Evolutionary conservation across 495 filamentous ascomycete genomes (phyloP).

Genomic region (Rostrohypoxylon terebratum): DNA sequence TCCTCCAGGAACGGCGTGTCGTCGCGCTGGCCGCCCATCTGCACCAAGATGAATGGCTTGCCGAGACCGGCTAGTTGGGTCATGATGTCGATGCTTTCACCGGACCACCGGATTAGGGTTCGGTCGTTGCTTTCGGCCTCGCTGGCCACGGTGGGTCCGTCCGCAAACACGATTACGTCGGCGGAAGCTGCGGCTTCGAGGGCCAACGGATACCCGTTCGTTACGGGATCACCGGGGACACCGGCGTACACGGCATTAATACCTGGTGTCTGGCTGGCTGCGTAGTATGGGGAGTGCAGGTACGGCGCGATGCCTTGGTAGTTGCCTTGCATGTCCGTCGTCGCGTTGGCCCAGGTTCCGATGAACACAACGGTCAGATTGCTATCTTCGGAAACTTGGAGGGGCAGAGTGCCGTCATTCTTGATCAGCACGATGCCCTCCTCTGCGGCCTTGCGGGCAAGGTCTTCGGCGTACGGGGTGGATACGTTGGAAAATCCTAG

Average conservation of each 20-base stretch:
- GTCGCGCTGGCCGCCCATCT: slow-evolving; percentile 63
- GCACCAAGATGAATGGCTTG: slow-evolving; percentile 68
- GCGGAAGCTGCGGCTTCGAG: slow-evolving; percentile 62
- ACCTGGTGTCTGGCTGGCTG: slow-evolving; percentile 59
- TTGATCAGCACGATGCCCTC: slow-evolving; percentile 71
- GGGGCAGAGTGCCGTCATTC: slow-evolving; percentile 64
- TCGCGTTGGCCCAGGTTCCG: slow-evolving; percentile 70
- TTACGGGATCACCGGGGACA: slow-evolving; percentile 54
- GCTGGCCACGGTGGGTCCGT: slow-evolving; percentile 68
- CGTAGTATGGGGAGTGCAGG: slow-evolving; percentile 62
- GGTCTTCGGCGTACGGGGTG: slow-evolving; percentile 61
- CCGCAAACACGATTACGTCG: slow-evolving; percentile 68
- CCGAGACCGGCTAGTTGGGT: slow-evolving; percentile 58
- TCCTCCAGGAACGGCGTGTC: slow-evolving; percentile 42
- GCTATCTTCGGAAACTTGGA: slow-evolving; percentile 59
- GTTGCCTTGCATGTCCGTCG: slow-evolving; percentile 69
- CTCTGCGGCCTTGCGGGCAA: slow-evolving; percentile 69
- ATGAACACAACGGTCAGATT: slow-evolving; percentile 65
- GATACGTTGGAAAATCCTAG: slow-evolving; percentile 65
- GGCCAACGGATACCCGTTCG: slow-evolving; percentile 55
- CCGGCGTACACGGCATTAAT: slow-evolving; percentile 58
- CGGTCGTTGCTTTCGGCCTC: slow-evolving; percentile 69
- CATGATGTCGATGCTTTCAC: slow-evolving; percentile 67
- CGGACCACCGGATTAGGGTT: slow-evolving; percentile 67
- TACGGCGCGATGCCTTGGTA: slow-evolving; percentile 63